Conservation (phyloP, 163 green algal species). For the Botryococcus braunii region DNA sequence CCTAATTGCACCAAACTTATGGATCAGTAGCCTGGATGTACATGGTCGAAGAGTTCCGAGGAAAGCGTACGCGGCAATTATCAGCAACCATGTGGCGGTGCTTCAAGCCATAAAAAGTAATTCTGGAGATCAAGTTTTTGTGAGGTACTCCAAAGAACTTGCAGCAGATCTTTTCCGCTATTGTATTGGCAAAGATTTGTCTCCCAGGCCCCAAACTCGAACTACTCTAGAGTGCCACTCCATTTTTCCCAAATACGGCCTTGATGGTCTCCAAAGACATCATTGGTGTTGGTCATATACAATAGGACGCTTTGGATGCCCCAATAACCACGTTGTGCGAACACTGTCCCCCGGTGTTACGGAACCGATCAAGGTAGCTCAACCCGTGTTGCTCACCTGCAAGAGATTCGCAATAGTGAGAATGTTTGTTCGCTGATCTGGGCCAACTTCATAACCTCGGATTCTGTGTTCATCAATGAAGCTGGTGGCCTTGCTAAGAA, state of each 20-base stretch:
- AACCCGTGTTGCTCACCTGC: conserved; percentile 52
- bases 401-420: conserved; percentile 79
- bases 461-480: conserved; percentile 60
- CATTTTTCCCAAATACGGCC: too few species aligned
- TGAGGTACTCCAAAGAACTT: too few species aligned
- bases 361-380: background rate
- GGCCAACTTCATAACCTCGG: conserved; percentile 71
- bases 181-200: too few species aligned
- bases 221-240: background rate
- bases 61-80: too few species aligned
- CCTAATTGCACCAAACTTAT: conserved; percentile 50
- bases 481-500: background rate
- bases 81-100: too few species aligned
- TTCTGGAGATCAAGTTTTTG: too few species aligned
- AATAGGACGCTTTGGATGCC: background rate
- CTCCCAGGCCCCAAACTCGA: too few species aligned
- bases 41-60: too few species aligned
- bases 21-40: too few species aligned
- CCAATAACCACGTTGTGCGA: background rate
- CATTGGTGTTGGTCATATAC: background rate
- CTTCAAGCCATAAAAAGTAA: too few species aligned
- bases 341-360: background rate
- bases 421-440: conserved; percentile 66
- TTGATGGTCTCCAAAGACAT: too few species aligned
- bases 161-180: too few species aligned